phyloP scores from a whole-genome alignment of 2,329 filamentous ascomycete genomes.

The Sarocladiaceae sp. region DNA sequence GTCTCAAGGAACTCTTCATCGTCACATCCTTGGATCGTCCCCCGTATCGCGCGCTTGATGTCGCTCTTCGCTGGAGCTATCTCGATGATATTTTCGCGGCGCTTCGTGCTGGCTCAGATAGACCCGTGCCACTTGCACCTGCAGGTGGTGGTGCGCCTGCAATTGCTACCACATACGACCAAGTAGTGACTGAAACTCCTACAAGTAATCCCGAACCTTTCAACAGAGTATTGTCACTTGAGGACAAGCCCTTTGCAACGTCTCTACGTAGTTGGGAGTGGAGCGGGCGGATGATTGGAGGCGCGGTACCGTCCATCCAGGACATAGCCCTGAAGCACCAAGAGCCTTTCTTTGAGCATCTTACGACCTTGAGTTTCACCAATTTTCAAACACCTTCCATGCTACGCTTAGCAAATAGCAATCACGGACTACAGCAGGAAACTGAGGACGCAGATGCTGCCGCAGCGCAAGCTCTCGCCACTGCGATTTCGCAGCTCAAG shows the following conservation, averaged over 20 bases:
- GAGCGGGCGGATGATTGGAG: conserved; percentile 49
- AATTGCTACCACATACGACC: no score
- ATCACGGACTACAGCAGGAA: conserved; percentile 21
- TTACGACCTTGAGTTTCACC: conserved; percentile 53
- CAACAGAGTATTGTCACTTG: no score
- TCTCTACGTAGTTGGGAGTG: conserved; percentile 42
- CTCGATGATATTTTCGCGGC: conserved; percentile 58
- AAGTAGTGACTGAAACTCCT: no score
- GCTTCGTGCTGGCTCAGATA: conserved; percentile 32
- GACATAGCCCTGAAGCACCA: conserved; percentile 47
- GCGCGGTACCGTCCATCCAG: conserved; percentile 37
- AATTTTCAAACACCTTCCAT: conserved; percentile 55
- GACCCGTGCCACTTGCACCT: conserved; percentile 26
- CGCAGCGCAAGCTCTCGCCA: conserved; percentile 24
- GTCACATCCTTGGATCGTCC: conserved; percentile 63
- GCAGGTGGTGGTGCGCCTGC: no score
- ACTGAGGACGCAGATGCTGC: conserved; percentile 22
- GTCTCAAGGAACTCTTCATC: conserved; percentile 63
- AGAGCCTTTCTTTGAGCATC: conserved; percentile 46
- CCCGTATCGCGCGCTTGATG: conserved; percentile 54
- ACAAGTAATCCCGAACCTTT: no score
- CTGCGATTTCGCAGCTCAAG: conserved; percentile 42
- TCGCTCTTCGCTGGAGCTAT: conserved; percentile 63
- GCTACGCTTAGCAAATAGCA: conserved; percentile 15
- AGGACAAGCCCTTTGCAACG: conserved; percentile 20